Percentiles rank a stretch among this genome's conserved stretches.
These are phyloP conservation scores for Misopates orontium DNA, from an alignment of 257 asterid species.

Conservation along the genomic window DNA sequence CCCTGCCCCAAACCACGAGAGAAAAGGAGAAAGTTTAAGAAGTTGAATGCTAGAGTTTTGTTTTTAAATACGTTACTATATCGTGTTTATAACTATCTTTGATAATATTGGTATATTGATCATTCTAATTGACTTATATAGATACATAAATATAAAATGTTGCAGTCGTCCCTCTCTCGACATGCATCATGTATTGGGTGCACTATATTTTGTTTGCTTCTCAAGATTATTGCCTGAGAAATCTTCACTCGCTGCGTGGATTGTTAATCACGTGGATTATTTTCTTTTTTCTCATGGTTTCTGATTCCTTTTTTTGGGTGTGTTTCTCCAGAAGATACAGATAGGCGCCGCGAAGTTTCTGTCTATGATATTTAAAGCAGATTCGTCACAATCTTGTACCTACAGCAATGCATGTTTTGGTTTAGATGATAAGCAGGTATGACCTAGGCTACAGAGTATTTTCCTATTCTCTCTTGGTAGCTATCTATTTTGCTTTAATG, in stretches of 20 bases:
- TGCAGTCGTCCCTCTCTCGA: neutral
- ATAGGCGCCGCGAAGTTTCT: constrained; percentile 73
- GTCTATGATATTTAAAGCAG: constrained; percentile 57
- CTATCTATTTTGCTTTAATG: constrained; percentile 25
- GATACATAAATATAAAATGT: too few relatives aligned
- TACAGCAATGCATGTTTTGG: constrained; percentile 63
- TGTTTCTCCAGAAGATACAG: constrained; percentile 69
- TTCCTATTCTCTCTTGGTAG: constrained; percentile 22
- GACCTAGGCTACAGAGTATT: constrained; percentile 19
- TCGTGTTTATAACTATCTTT: neutral
- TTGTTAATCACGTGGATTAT: neutral
- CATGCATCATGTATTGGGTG: too few relatives aligned
- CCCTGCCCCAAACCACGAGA: neutral
- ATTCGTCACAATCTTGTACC: constrained; percentile 46
- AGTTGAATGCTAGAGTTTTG: constrained; percentile 5
- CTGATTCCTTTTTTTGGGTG: constrained; percentile 21
- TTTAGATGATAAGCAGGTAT: constrained; percentile 86
- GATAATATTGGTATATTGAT: constrained; percentile 15
- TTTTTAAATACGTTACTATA: constrained; percentile 13
- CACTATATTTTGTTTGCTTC: constrained; percentile 28
- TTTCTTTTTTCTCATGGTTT: constrained; percentile 5
- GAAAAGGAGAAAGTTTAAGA: neutral
- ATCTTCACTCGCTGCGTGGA: constrained; percentile 8
- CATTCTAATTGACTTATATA: constrained; percentile 12
- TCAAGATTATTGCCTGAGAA: constrained; percentile 9